Evolutionary conservation across 1,139 yeast genomes (phyloP).

Genomic region (Arxiozyma heterogenica): DNA sequence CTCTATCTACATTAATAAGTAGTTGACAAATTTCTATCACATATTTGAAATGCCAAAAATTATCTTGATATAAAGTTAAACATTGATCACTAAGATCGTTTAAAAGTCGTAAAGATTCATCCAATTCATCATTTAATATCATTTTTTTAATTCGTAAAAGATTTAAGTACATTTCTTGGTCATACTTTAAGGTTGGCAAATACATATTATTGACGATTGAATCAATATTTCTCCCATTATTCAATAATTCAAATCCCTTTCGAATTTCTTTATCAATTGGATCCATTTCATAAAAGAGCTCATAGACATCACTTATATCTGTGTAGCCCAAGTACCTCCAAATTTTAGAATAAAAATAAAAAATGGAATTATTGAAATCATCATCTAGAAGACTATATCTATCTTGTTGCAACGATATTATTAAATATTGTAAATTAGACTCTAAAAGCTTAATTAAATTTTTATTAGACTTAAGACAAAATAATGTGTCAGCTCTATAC

Average conservation of each 20-base stretch:
- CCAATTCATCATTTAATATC: conserved; percentile 12
- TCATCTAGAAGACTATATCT: conserved; percentile 4
- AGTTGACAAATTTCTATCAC: conserved; percentile 16
- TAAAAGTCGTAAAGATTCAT: conserved; percentile 15
- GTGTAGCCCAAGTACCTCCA: conserved; percentile 14
- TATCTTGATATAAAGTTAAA: conserved; percentile 9
- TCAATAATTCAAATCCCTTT: neutral
- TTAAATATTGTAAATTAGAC: conserved; percentile 18
- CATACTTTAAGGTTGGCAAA: conserved; percentile 10
- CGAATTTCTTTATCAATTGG: conserved; percentile 2
- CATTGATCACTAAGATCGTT: conserved; percentile 12
- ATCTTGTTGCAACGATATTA: conserved; percentile 16
- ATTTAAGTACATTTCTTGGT: conserved; percentile 12
- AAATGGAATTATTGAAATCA: neutral
- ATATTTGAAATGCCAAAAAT: conserved; percentile 19
- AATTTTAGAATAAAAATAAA: conserved; percentile 4
- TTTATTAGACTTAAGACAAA: conserved; percentile 16
- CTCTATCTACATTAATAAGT: conserved; percentile 14
- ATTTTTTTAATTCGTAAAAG: conserved; percentile 11
- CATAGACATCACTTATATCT: conserved; percentile 9
- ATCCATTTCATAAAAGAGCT: neutral
- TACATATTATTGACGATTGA: neutral
- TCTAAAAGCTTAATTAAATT: conserved; percentile 15
- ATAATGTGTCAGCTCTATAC: conserved; percentile 23
- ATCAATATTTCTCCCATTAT: neutral